Evolutionary conservation across 2,329 filamentous ascomycete species (phyloP).

Genomic region (Blastomyces parvus): DNA sequence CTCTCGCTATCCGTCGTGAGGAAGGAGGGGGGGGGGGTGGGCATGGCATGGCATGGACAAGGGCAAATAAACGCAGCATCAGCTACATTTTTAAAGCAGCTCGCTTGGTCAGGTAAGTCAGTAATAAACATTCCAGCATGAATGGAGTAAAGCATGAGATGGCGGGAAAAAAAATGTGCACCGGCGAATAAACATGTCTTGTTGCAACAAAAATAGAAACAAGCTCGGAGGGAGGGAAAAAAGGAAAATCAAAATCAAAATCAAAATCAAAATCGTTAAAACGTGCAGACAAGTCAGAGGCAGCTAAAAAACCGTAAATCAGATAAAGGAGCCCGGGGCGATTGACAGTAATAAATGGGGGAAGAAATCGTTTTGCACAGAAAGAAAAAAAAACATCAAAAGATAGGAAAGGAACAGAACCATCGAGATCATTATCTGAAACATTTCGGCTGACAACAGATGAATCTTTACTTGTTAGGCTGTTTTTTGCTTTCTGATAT

Average conservation of each 20-base stretch:
- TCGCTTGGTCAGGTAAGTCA: neutral
- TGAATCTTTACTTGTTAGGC: neutral
- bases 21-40: neutral
- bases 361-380: neutral
- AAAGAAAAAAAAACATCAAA: neutral
- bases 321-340: neutral
- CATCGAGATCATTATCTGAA: neutral
- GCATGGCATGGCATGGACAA: neutral
- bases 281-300: neutral
- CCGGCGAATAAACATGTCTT: neutral
- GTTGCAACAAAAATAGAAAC: neutral
- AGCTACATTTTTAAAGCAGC: neutral
- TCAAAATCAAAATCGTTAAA: neutral
- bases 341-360: neutral
- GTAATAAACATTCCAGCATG: slow-evolving; percentile 3
- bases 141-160: neutral
- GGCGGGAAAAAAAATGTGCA: neutral
- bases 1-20: neutral
- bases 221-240: neutral
- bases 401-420: neutral
- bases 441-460: neutral
- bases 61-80: neutral
- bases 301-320: neutral
- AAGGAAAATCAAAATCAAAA: neutral
- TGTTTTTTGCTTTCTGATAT: neutral